A percentile compares a stretch with the other conserved stretches of the same genome.
phyloP scores from a whole-genome alignment of 2,329 filamentous ascomycete genomes.

The Nigrospora sphaerica region DNA sequence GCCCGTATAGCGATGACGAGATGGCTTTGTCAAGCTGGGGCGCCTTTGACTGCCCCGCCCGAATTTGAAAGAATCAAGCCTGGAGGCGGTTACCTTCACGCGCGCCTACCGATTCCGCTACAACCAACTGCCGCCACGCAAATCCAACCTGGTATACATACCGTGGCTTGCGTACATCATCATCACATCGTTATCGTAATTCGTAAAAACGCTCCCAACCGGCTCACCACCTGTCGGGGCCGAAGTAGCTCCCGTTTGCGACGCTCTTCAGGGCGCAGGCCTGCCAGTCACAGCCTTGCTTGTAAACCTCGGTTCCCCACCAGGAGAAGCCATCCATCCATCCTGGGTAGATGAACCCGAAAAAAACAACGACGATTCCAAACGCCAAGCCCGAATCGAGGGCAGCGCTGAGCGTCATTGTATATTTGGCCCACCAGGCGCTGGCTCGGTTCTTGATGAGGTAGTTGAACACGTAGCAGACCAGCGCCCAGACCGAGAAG shows the following conservation, averaged over 20 bases:
- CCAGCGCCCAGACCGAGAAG: constrained; percentile 79
- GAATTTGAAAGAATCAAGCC: no score
- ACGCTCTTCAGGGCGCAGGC: constrained; percentile 66
- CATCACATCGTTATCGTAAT: no score
- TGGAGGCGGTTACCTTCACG: no score
- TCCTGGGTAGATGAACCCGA: constrained; percentile 77
- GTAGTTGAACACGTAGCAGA: constrained; percentile 81
- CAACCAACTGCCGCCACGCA: no score
- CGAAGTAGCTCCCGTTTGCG: constrained; percentile 57
- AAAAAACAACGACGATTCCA: constrained; percentile 77
- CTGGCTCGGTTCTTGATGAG: constrained; percentile 60
- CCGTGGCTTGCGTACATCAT: no score
- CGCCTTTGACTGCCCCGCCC: no score
- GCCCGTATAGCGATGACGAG: no score
- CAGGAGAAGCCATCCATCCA: constrained; percentile 67
- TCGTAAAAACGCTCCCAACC: no score
- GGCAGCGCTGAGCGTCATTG: constrained; percentile 79
- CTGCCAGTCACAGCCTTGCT: constrained; percentile 77
- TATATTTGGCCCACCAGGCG: constrained; percentile 87
- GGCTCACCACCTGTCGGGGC: constrained; percentile 51
- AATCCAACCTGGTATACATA: no score
- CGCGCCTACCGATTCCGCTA: no score
- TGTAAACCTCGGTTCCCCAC: constrained; percentile 87
- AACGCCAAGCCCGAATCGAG: constrained; percentile 78
- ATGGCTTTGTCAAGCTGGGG: no score